phyloP scores from a whole-genome alignment of 2,329 filamentous ascomycete genomes.

The Parasarocladium wereldwijsianum region DNA sequence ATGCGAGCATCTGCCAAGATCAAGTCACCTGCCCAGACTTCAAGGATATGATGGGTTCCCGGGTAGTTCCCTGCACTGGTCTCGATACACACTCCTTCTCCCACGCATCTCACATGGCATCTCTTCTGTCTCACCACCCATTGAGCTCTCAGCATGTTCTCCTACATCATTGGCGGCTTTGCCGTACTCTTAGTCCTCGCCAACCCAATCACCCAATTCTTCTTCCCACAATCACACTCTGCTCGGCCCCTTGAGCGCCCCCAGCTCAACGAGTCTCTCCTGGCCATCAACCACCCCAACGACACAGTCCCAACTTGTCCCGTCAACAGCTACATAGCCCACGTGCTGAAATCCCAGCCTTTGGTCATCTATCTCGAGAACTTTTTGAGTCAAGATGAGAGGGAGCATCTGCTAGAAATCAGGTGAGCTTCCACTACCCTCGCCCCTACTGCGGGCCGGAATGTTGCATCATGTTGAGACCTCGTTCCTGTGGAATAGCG shows the following conservation, averaged over 20 bases:
- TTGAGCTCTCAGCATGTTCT: slow-evolving; percentile 5
- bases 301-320: slow-evolving; percentile 21
- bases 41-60: no score
- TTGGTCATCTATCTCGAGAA: slow-evolving; percentile 38
- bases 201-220: slow-evolving; percentile 25
- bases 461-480: slow-evolving; percentile 2
- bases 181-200: slow-evolving; percentile 21
- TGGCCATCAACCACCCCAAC: slow-evolving; percentile 29
- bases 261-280: slow-evolving; percentile 32
- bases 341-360: slow-evolving; percentile 32
- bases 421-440: slow-evolving; percentile 22
- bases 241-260: slow-evolving; percentile 21
- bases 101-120: no score
- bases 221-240: slow-evolving; percentile 14
- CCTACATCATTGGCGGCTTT: slow-evolving; percentile 7
- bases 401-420: slow-evolving; percentile 31
- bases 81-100: no score
- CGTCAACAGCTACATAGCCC: slow-evolving; percentile 27
- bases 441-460: background rate
- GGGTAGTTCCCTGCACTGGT: no score
- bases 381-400: slow-evolving; percentile 30
- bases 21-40: no score
- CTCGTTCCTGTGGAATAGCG: slow-evolving; percentile 15
- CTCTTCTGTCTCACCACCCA: no score
- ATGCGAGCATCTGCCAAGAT: no score